Base-by-base conservation (phyloP, 331 rosid genomes). In the Stylosanthes scabra region DNA sequence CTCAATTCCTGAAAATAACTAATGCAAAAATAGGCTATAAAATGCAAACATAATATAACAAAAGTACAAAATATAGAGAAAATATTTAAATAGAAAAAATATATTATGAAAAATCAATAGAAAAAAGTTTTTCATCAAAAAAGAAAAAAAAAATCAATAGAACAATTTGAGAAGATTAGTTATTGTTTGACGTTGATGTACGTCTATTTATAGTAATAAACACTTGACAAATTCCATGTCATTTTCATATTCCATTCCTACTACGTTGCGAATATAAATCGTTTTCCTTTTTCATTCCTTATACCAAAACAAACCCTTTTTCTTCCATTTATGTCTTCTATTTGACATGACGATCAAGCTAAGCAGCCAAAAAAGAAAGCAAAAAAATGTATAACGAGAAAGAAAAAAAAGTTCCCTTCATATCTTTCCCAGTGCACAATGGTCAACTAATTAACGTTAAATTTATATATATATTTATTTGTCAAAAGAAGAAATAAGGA, bases 231-330 rank as follows among this genome's bases (percentile, higher is more conserved):
- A 20, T 55, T 42, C 72, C 11, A 37, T 57, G 20, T 60, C 59
- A 50, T 66, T 72, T 66, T 15, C 8, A 79, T 50, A 73, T 66
- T 73, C 83, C 70, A 59, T 51, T 72, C 44, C 73, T 7, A 45
- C 39, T 10, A 20, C 28, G 68, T 41, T 56, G 68, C 52, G 16
- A 56, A 40, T 64, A 56, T 46, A 58, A 56, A 61, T 42, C 63
- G 46, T 29, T 66, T 27, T 72, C 74, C 59, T 59, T 59, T 34
- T 66, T 66, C 59, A 79, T 79, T 79, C 83, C 74, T 79, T 59
- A 40, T 39, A 71, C 42, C 57, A 46, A 79, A 79, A 74, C 79
- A 79, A 81, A 66, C 34, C 74, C 41, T 52, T 76, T 61, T 81
- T 52, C 44, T 51, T 72, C 66, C 45, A 5, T 29, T 72, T 60